Base-by-base conservation (phyloP, 164 flowering plant species). In the Vitis rotundifolia region DNA sequence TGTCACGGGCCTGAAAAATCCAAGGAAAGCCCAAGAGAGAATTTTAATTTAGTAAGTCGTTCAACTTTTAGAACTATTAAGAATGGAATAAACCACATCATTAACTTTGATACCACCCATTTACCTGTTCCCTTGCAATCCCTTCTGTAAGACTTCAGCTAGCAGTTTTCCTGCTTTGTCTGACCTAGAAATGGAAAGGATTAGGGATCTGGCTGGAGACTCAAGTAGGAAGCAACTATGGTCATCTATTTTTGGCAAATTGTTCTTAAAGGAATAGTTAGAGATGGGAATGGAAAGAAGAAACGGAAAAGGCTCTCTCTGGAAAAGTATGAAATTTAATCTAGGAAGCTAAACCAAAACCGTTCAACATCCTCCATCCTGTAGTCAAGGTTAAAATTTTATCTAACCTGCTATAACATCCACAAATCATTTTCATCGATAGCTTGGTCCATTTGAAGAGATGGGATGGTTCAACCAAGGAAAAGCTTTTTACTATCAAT, bases 131-230 rank as follows among this genome's bases (percentile, higher is more conserved):
- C 99, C 99, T 63, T 93, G 99, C 79, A 85, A 70, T 18, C 96
- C 98, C 75, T 92, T 92, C 68, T 82, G 19, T 49, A 96, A 74
- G 28, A 89, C 97, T 75, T 93, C 98, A 65, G 99, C 98, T 59
- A 96, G 94, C 71, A 93, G 78, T 69, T 77, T 86, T 68, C 98
- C 99, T 63, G 97, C 97, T 79, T 96, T 93, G 79, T 96, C 97
- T 59, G 99, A 89, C 74, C 99, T 96, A 29, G 56, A 66, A 69
- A 55, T 66, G 19, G 44, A 37, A 58, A 9, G 64, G 37, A 11
- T 54, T 9, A 47, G 54, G 18, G 53, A 58, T 12, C 63, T 52
- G 18, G 49, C 44, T 18, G 26, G 18, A 53, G 29, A 59, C 51
- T 48, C 44, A 44, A 44, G 26, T 12, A 47, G 44, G 49, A 53